Conservation (phyloP, 163 green algal species). For the Scenedesmus sp. region DNA sequence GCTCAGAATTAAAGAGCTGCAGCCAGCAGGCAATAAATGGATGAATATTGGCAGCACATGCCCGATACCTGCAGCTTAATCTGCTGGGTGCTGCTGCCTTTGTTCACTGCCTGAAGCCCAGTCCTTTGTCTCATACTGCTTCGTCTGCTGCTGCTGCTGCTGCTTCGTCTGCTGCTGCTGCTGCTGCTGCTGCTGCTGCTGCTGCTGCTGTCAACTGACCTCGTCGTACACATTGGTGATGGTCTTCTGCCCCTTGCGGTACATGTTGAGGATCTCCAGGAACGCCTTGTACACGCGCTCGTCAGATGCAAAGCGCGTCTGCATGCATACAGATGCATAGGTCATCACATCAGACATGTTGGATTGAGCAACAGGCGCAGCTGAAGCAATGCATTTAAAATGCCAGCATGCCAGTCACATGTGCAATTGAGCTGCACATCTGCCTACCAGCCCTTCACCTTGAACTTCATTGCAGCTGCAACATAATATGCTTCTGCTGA, state of each 20-base stretch:
- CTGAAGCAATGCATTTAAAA: not conserved
- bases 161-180: not conserved
- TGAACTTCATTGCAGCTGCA: too few species aligned
- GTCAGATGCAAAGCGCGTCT: conserved; percentile 91
- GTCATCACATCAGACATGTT: not conserved
- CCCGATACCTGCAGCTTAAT: too few species aligned
- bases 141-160: too few species aligned
- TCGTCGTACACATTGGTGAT: conserved; percentile 98
- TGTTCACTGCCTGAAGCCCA: too few species aligned
- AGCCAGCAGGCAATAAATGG: too few species aligned
- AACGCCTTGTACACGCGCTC: conserved; percentile 99
- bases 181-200: not conserved
- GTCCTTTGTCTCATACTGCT: too few species aligned
- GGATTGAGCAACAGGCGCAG: not conserved
- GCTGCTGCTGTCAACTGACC: conserved; percentile 62
- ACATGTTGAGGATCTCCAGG: conserved; percentile 99
- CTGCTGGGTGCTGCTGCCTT: too few species aligned
- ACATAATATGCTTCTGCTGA: not conserved
- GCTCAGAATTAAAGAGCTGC: too few species aligned
- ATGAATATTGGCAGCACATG: too few species aligned
- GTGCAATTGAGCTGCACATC: not conserved
- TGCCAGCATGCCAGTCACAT: not conserved
- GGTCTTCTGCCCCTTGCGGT: conserved; percentile 97
- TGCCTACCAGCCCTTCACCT: not conserved
- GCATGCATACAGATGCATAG: conserved; percentile 36